Base-by-base conservation (phyloP, 2,329 filamentous ascomycete genomes). In the Daldinia sp. region DNA sequence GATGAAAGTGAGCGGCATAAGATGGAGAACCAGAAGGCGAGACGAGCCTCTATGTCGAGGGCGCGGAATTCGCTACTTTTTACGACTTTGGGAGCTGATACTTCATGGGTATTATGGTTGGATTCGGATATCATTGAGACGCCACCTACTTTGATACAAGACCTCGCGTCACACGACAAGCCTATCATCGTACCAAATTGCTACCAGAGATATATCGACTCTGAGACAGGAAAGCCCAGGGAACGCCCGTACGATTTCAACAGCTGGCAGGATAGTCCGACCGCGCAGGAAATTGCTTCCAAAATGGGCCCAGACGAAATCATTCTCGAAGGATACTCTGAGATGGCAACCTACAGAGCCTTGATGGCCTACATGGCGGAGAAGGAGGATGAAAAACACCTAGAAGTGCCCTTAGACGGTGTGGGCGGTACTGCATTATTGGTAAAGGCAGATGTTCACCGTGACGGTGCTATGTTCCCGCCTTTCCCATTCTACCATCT, bases 381-480 rank as follows among this genome's bases (percentile, higher is more conserved):
- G 37, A 63, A 48, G n/a, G 84, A 86, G 61, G 86, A 86, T 15
- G 87, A 92, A 73, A 79, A 81, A 46, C 83, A 87, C 56, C 81
- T 86, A 39, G 89, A 92, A 76, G 87, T 98, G 58, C 86, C 90
- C 48, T 86, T 99, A 7, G 96, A 99, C 78, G 96, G 96, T 56
- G 96, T 99, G 3, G 96, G 96, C 62, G 96, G 96, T 39, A 97
- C 95, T 0, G 93, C 94, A 1, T 83, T 99, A 71, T 83, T 99
- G 76, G 96, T 99, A 67, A 98, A 97, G 83, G 96, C 94, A 1
- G 94, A 98, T 67, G 96, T 99, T 26, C 96, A 99, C 79, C 89
- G 96, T 28, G 96, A 99, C 77, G 96, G 96, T 20, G 95, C 96
- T 78, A 99, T 98, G 95, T 99, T 99, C 82, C 96, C 96, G 18